Percentiles rank a stretch among this genome's conserved stretches.
phyloP scores from a whole-genome alignment of 1,284 basidiomycete species.

The Phellopilus nigrolimitatus region DNA sequence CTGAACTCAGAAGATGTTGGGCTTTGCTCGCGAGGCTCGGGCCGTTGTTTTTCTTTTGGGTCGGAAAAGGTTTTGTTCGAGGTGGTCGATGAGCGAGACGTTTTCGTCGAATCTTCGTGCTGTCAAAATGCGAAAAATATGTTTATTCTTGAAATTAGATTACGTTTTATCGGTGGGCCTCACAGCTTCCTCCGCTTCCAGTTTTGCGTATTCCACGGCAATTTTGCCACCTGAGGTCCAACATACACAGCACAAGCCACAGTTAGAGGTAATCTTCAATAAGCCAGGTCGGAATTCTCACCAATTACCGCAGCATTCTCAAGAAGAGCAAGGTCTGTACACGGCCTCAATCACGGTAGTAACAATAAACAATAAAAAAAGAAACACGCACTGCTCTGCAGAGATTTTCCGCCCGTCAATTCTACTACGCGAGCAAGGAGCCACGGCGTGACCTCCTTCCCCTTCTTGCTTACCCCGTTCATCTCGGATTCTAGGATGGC shows the following conservation, averaged over 20 bases:
- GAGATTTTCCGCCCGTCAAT: constrained; percentile 71
- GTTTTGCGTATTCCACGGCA: constrained; percentile 70
- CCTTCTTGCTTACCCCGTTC: constrained; percentile 75
- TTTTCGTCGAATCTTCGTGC: background rate
- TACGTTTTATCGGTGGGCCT: background rate
- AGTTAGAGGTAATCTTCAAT: constrained; percentile 3
- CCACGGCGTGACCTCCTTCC: constrained; percentile 97
- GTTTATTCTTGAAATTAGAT: background rate
- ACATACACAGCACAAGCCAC: constrained; percentile 1
- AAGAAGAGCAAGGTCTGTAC: constrained; percentile 80
- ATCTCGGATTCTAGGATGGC: constrained; percentile 82
- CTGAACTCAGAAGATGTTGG: background rate
- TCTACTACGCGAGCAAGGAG: constrained; percentile 81
- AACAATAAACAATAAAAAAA: background rate
- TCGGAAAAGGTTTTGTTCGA: background rate
- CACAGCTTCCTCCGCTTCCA: constrained; percentile 31
- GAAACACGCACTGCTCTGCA: constrained; percentile 57
- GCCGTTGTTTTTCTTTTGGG: background rate
- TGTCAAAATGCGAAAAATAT: background rate
- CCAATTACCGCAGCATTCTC: constrained; percentile 90
- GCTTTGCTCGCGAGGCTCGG: background rate
- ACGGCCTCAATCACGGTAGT: background rate
- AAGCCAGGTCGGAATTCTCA: constrained; percentile 29
- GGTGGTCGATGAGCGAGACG: background rate
- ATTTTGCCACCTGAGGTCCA: constrained; percentile 68